Evolutionary conservation across 345 rosid species (phyloP).

Genomic region (Aquilaria sinensis): DNA sequence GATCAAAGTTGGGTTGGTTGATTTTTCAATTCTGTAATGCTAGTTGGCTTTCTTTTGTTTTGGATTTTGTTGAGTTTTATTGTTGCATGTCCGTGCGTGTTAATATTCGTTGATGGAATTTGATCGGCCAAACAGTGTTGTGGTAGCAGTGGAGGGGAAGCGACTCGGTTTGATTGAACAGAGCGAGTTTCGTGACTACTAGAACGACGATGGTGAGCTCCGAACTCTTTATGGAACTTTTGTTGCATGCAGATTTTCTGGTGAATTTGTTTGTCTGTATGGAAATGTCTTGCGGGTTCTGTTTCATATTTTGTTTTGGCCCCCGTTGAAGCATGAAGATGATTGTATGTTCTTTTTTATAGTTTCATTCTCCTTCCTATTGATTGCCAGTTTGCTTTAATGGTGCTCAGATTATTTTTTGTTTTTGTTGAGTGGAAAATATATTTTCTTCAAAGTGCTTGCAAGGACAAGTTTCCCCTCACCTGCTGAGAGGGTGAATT

Average conservation of each 20-base stretch:
- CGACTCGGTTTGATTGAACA: neutral
- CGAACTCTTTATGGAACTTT: neutral
- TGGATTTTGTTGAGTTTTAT: neutral
- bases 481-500: too few relatives aligned
- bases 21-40: neutral
- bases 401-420: neutral
- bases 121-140: neutral
- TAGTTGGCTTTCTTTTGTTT: neutral
- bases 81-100: neutral
- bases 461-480: too few relatives aligned
- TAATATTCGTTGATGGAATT: neutral
- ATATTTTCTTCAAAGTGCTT: too few relatives aligned
- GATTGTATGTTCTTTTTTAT: neutral
- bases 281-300: neutral
- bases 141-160: neutral
- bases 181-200: neutral
- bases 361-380: neutral
- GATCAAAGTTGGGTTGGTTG: neutral
- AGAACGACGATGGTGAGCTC: conserved; percentile 17
- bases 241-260: conserved; percentile 11
- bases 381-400: neutral
- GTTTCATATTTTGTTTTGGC: too few relatives aligned
- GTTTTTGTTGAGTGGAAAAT: neutral
- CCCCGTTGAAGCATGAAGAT: too few relatives aligned
- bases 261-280: neutral